Evolutionary conservation across 306 rosid genomes (phyloP), one percentile per base, ranked within the genome.

Genomic region (Pueraria montana): DNA sequence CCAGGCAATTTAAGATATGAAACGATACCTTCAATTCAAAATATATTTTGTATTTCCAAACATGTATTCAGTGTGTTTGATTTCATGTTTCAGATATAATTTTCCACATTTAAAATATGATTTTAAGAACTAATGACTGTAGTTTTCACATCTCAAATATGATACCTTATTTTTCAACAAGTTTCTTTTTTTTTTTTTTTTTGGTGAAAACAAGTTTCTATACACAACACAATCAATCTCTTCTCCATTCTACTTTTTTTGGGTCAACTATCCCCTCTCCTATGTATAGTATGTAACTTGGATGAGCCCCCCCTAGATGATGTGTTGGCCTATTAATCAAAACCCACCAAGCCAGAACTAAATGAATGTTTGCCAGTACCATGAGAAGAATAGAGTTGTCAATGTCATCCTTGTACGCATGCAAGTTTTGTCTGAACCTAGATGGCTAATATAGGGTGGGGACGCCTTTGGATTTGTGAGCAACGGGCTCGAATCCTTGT

Each of bases 331-430:
- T 8, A 20, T 61, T 40, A 26, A 8, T 61, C 12, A 62, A 59
- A 64, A 26, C 4, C 52, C 20, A 24, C 40, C 24, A 58, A 58
- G 8, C 3, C 13, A n/a, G 49, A 30, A 8, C 24, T 32, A 2
- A 65, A 78, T 78, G 52, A 64, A 64, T 64, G 81, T n/a, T 20
- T 20, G 7, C 18, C 13, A 64, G 75, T 65, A 78, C 12, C 5
- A 66, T 21, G 82, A 78, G 76, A 49, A 34, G 40, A 66, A 78
- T 34, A 48, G 82, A 66, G 82, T 78, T 26, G 82, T 66, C 82
- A 78, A 1, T 65, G 67, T 66, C 82, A 78, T 66, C 55, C 66
- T 18, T 78, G 66, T 14, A 78, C 71, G 82, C 65, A 50, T 52
- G 53, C 65, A 66, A 66, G 26, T 66, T 34, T 78, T 67, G 65